Percentiles rank a stretch among this genome's conserved stretches.
Conservation (phyloP, 495 filamentous ascomycete genomes). For the Neurospora intermedia region DNA sequence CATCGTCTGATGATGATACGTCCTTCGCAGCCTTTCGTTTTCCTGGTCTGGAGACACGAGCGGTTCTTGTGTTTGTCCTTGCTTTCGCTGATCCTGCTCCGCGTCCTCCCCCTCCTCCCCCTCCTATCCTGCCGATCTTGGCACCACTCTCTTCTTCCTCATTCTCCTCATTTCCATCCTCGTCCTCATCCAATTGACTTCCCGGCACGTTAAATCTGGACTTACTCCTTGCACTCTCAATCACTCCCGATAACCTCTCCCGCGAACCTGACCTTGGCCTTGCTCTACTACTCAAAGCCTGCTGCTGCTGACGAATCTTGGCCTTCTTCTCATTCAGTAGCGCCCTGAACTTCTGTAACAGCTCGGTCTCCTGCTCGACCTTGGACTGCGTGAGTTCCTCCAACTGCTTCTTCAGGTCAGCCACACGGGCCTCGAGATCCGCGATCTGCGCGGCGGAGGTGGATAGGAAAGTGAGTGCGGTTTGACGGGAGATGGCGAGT, state of each 20-base stretch:
- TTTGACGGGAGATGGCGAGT: constrained; percentile 19
- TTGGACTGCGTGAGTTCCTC: constrained; percentile 57
- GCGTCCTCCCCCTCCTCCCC: neutral
- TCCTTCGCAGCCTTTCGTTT: constrained; percentile 41
- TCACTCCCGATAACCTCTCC: neutral
- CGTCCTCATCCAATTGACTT: neutral
- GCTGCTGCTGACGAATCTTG: constrained; percentile 79
- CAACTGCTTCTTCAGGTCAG: constrained; percentile 44
- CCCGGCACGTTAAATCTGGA: neutral
- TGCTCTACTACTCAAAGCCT: constrained; percentile 39
- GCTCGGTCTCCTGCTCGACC: constrained; percentile 53
- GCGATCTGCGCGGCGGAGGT: constrained; percentile 35
- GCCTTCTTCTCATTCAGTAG: constrained; percentile 81
- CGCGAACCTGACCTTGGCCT: neutral
- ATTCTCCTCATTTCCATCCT: neutral
- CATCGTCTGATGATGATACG: constrained; percentile 22
- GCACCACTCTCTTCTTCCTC: neutral
- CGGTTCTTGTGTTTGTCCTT: constrained; percentile 7
- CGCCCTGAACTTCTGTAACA: constrained; percentile 60
- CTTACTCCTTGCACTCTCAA: neutral
- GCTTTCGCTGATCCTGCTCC: constrained; percentile 1
- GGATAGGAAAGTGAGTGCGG: constrained; percentile 29
- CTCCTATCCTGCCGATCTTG: neutral
- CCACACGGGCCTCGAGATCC: constrained; percentile 34
- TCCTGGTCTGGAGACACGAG: constrained; percentile 24